Conservation (phyloP, 2,329 filamentous ascomycete species). For the Penicillium sp. region DNA sequence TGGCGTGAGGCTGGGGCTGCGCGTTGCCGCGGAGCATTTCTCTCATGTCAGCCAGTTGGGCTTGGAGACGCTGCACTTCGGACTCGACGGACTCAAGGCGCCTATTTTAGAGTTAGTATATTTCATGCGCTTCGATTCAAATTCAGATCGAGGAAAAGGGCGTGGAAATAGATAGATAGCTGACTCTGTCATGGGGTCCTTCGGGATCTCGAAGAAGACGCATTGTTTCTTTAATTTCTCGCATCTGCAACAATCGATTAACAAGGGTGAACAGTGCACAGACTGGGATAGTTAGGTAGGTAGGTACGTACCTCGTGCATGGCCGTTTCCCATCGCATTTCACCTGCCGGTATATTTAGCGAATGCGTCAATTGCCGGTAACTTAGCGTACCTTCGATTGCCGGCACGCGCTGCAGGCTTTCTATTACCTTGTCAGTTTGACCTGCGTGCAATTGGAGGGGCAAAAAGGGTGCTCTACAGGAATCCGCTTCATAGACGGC, state of each 20-base stretch:
- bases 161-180: not conserved
- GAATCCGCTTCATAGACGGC: constrained; percentile 42
- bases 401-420: constrained; percentile 45
- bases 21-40: constrained; percentile 23
- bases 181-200: constrained; percentile 36
- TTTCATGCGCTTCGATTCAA: not conserved
- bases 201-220: constrained; percentile 42
- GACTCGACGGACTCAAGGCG: constrained; percentile 40
- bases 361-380: not conserved
- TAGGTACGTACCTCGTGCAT: constrained; percentile 36
- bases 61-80: constrained; percentile 35
- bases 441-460: not conserved
- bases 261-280: too few relatives aligned
- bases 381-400: constrained; percentile 38
- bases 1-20: not conserved
- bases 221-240: constrained; percentile 42
- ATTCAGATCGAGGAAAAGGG: too few relatives aligned
- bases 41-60: constrained; percentile 34
- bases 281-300: not conserved
- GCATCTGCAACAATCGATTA: constrained; percentile 29
- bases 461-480: constrained; percentile 29
- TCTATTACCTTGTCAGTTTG: constrained; percentile 26
- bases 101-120: constrained; percentile 22
- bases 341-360: constrained; percentile 27
- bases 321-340: constrained; percentile 45